Percentiles rank a stretch among this genome's conserved stretches.
Evolutionary conservation across 1,284 basidiomycete genomes (phyloP).

Genomic region (Ustilago esculenta): DNA sequence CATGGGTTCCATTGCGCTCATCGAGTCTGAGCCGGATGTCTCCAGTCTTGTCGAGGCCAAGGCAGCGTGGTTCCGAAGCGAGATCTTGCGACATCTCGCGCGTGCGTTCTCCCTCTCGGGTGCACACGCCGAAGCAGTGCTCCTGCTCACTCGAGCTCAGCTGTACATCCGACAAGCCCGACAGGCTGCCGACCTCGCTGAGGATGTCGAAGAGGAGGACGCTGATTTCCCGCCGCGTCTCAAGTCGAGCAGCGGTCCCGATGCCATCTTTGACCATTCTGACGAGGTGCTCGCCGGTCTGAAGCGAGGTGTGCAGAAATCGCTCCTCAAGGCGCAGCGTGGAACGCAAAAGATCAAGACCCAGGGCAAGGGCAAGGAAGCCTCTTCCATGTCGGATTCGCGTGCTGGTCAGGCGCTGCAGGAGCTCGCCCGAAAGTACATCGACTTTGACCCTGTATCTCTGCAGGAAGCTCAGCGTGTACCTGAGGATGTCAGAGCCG

Average conservation of each 20-base stretch:
- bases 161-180: conserved; percentile 63
- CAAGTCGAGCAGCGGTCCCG: conserved; percentile 27
- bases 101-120: conserved; percentile 54
- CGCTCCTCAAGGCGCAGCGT: conserved; percentile 32
- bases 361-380: conserved; percentile 14
- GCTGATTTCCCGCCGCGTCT: conserved; percentile 50
- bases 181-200: conserved; percentile 59
- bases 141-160: conserved; percentile 59
- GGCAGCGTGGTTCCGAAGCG: conserved; percentile 60
- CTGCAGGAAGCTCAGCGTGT: conserved; percentile 43
- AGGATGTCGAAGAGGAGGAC: conserved; percentile 61
- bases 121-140: conserved; percentile 50
- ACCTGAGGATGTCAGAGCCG: conserved; percentile 29
- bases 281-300: conserved; percentile 35
- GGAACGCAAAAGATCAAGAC: neutral
- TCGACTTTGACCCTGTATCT: conserved; percentile 59
- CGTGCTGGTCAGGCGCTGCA: conserved; percentile 57
- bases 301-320: conserved; percentile 40
- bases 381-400: conserved; percentile 40
- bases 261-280: conserved; percentile 43
- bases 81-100: conserved; percentile 58
- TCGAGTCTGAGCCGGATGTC: conserved; percentile 64
- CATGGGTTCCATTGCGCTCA: conserved; percentile 56
- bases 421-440: conserved; percentile 58
- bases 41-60: conserved; percentile 64